phyloP scores from a whole-genome alignment of 148 eudicot genomes.

The Amaranthus hypochondriacus region DNA sequence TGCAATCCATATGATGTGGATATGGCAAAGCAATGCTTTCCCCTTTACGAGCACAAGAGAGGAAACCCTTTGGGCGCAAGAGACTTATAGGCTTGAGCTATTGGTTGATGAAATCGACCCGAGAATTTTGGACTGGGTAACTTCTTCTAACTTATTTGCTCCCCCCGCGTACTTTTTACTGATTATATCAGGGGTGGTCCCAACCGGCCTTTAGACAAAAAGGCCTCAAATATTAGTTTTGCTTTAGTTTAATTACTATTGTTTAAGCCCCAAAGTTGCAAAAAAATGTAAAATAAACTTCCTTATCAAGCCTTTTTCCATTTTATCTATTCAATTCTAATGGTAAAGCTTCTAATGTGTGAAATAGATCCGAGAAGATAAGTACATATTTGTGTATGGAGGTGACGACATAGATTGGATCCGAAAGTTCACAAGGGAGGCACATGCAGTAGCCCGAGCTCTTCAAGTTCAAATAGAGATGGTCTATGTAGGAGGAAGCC shows the following conservation, averaged over 20 bases:
- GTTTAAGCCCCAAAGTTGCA: too few species aligned
- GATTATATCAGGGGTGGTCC: too few species aligned
- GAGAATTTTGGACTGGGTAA: slow-evolving; percentile 31
- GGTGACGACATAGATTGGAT: slow-evolving; percentile 43
- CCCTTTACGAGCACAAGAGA: slow-evolving; percentile 32
- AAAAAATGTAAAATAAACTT: too few species aligned
- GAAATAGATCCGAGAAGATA: slow-evolving; percentile 37
- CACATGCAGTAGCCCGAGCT: slow-evolving; percentile 22
- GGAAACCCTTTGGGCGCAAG: slow-evolving; percentile 30
- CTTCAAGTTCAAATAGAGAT: slow-evolving; percentile 34
- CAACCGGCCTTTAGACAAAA: too few species aligned
- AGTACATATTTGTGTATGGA: slow-evolving; percentile 47
- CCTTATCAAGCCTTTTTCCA: too few species aligned
- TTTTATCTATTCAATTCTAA: too few species aligned
- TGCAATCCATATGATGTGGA: slow-evolving; percentile 45
- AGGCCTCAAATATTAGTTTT: too few species aligned
- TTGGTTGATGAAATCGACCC: slow-evolving; percentile 28
- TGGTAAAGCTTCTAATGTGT: neutral
- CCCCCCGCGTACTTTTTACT: too few species aligned
- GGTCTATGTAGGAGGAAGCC: slow-evolving; percentile 48
- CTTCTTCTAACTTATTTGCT: neutral
- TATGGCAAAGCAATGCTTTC: slow-evolving; percentile 36
- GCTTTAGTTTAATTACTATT: too few species aligned
- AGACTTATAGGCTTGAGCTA: slow-evolving; percentile 32
- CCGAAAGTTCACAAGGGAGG: slow-evolving; percentile 30